Evolutionary conservation across 129 eudicot species (phyloP).

Genomic region (Artemisia annua): DNA sequence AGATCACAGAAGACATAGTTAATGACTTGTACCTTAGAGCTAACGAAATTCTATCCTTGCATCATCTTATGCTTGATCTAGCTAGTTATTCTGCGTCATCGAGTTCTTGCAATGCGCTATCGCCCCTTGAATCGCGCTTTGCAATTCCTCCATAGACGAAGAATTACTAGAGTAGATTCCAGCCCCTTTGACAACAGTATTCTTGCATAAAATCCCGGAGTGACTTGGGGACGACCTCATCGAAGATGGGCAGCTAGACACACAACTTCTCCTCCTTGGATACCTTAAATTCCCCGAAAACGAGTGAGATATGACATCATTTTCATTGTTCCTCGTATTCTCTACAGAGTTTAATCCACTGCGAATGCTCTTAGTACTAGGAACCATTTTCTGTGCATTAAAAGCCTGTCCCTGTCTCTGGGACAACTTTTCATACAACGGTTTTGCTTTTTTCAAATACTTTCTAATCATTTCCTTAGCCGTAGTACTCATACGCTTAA

Average conservation of each 20-base stretch:
- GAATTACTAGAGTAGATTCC: constrained; percentile 9
- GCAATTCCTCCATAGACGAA: constrained; percentile 84
- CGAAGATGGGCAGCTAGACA: constrained; percentile 88
- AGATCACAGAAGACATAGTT: neutral
- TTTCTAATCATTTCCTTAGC: constrained; percentile 74
- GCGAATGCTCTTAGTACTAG: neutral
- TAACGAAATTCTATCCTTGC: neutral
- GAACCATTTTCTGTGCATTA: constrained; percentile 19
- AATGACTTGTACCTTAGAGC: constrained; percentile 33
- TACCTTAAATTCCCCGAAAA: constrained; percentile 72
- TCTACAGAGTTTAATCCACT: neutral
- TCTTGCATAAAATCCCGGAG: constrained; percentile 47
- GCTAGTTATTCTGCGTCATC: constrained; percentile 45
- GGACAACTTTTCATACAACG: constrained; percentile 73
- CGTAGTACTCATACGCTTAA: constrained; percentile 46
- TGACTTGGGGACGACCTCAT: constrained; percentile 85
- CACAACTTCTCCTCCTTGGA: constrained; percentile 50
- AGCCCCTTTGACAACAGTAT: constrained; percentile 27
- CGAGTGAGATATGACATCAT: constrained; percentile 36
- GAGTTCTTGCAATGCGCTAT: constrained; percentile 93
- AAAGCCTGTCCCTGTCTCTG: constrained; percentile 34
- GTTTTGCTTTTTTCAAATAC: constrained; percentile 79
- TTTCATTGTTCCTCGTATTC: neutral
- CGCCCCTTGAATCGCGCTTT: constrained; percentile 87
- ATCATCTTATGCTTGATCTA: neutral